Conservation (phyloP, 2,329 filamentous ascomycete species). For the Dactylellina parvicollis region DNA sequence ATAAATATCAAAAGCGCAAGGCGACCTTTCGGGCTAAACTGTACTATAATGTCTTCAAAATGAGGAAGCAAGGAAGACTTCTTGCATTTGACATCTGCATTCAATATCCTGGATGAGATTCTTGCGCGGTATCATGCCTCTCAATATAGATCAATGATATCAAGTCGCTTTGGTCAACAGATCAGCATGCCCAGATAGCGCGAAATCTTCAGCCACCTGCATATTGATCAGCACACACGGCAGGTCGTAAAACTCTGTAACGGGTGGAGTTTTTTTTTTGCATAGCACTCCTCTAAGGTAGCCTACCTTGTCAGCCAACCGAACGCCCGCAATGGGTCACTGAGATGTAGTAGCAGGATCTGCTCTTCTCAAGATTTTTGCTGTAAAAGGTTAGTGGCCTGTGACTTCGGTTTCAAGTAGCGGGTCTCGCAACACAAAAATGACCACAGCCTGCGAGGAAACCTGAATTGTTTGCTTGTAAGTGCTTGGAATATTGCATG, state of each 20-base stretch:
- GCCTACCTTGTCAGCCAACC: background rate
- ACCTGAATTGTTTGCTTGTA: background rate
- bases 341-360: background rate
- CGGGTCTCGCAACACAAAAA: constrained; percentile 24
- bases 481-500: constrained; percentile 10
- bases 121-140: background rate
- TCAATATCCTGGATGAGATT: background rate
- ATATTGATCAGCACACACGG: constrained; percentile 19
- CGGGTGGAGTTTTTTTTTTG: too few relatives aligned
- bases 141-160: background rate
- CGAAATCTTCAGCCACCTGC: constrained; percentile 3
- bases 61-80: background rate
- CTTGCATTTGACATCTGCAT: background rate
- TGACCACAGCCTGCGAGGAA: background rate
- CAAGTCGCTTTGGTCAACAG: background rate
- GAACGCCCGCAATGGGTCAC: background rate
- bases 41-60: background rate
- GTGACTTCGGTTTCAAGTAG: constrained; percentile 13
- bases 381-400: constrained; percentile 8
- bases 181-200: background rate
- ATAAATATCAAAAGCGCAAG: too few relatives aligned
- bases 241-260: too few relatives aligned
- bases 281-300: background rate
- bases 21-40: background rate
- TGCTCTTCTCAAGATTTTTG: constrained; percentile 8